A percentile compares a stretch with the other conserved stretches of the same genome.
phyloP scores from a whole-genome alignment of 208 protist genomes.

The Entamoeba dispar region DNA sequence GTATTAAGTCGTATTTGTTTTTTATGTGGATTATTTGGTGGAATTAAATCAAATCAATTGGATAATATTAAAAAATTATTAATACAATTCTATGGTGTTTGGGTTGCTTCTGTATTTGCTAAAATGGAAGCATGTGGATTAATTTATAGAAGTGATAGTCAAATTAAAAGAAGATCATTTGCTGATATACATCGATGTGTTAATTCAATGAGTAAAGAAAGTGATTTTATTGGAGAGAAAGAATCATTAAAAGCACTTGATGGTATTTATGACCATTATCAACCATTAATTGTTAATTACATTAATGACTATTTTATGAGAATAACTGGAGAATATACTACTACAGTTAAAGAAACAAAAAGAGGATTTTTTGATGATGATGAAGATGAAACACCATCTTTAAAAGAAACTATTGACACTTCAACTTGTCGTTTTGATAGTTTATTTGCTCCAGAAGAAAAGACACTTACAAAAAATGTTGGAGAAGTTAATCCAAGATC shows the following conservation, averaged over 20 bases:
- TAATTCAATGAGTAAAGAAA: not conserved
- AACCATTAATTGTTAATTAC: not conserved
- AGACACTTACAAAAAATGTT: not conserved
- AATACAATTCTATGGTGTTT: not conserved
- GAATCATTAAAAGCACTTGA: not conserved
- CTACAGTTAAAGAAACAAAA: not conserved
- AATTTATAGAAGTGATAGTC: not conserved
- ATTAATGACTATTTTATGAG: not conserved
- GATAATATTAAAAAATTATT: not conserved
- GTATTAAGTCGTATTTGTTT: not conserved
- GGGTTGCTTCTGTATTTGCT: not conserved
- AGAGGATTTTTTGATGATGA: not conserved
- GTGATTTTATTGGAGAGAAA: not conserved
- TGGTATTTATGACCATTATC: not conserved
- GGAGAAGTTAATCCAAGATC: not conserved
- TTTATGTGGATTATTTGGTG: not conserved
- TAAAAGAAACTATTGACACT: not conserved
- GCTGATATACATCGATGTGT: not conserved
- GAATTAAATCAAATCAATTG: not conserved
- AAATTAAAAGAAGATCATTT: not conserved
- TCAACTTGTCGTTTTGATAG: not conserved
- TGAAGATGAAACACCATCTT: not conserved
- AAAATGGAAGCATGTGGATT: not conserved
- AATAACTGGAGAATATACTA: not conserved
- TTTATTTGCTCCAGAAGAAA: not conserved